These are phyloP conservation scores for Yamadazyma phyllophila DNA, from an alignment of 805 yeast genomes.

Conservation along the genomic window DNA sequence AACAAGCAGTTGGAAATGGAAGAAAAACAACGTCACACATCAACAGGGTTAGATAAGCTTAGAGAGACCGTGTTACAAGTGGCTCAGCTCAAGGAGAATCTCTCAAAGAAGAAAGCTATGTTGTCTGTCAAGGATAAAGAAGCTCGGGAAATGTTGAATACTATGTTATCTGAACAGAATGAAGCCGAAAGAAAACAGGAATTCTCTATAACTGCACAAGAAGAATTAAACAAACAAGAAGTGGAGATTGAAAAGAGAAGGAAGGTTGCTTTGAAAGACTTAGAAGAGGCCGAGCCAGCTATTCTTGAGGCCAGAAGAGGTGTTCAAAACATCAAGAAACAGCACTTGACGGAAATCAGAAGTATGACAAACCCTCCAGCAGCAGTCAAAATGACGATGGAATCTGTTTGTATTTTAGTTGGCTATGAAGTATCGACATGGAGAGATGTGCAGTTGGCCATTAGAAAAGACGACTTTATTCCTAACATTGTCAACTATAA, in stretches of 20 bases:
- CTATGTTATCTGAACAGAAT: constrained; percentile 80
- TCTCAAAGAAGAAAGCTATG: constrained; percentile 51
- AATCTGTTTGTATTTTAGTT: constrained; percentile 79
- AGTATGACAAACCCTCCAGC: constrained; percentile 91
- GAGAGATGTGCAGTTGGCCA: constrained; percentile 80
- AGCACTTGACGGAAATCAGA: constrained; percentile 83
- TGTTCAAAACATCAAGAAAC: constrained; percentile 90
- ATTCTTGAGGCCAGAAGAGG: constrained; percentile 81
- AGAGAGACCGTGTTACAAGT: constrained; percentile 77
- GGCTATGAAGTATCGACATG: constrained; percentile 68
- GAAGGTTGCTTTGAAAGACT: constrained; percentile 54
- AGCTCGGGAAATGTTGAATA: constrained; percentile 68
- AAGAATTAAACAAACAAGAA: constrained; percentile 67
- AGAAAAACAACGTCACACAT: constrained; percentile 67
- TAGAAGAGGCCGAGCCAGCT: constrained; percentile 81
- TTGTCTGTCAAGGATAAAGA: constrained; percentile 59
- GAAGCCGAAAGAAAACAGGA: constrained; percentile 90
- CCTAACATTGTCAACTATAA: constrained; percentile 75
- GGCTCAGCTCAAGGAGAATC: constrained; percentile 49
- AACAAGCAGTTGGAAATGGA: constrained; percentile 50
- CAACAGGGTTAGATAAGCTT: constrained; percentile 69
- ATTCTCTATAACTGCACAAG: constrained; percentile 74
- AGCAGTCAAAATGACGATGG: constrained; percentile 79
- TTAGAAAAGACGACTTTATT: constrained; percentile 85
- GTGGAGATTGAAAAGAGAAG: constrained; percentile 54